Evolutionary conservation across 1,284 basidiomycete species (phyloP).

Genomic region (Trichosporon sp.): DNA sequence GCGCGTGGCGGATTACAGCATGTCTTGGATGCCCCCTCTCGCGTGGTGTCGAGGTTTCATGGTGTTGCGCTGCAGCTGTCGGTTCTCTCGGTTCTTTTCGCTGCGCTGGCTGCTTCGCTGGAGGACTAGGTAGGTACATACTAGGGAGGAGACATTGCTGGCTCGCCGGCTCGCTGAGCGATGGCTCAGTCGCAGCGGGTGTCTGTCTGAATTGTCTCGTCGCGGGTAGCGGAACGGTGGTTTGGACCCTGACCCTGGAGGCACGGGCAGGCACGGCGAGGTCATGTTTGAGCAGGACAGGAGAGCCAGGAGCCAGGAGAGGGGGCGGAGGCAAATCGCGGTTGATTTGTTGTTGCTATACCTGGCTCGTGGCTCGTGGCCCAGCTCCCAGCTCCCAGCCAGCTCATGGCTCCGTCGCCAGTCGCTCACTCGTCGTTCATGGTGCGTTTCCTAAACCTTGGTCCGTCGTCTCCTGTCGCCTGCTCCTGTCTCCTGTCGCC

Average conservation of each 20-base stretch:
- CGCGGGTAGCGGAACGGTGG: slow-evolving; percentile 2
- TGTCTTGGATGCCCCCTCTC: too few species aligned
- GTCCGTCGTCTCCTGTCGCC: not conserved
- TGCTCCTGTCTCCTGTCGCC: too few species aligned
- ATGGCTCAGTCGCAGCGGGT: not conserved
- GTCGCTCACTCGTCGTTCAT: too few species aligned
- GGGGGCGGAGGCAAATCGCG: slow-evolving; percentile 1
- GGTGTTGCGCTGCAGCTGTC: not conserved
- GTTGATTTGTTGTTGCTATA: slow-evolving; percentile 2
- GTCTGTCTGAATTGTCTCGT: not conserved
- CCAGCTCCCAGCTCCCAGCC: too few species aligned
- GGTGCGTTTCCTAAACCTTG: not conserved
- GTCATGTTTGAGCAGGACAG: not conserved
- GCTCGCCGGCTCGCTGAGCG: not conserved
- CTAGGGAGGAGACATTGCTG: not conserved
- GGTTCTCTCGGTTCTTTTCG: not conserved
- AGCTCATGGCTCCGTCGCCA: too few species aligned
- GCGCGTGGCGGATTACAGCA: not conserved
- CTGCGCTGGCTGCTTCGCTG: too few species aligned
- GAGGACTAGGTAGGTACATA: too few species aligned
- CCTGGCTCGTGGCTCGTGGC: too few species aligned
- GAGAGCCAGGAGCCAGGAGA: too few species aligned
- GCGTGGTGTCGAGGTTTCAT: too few species aligned
- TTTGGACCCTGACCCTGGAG: not conserved
- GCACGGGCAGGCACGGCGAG: not conserved